Evolutionary conservation across 345 rosid species (phyloP).

Genomic region (Dipteronia sinensis): DNA sequence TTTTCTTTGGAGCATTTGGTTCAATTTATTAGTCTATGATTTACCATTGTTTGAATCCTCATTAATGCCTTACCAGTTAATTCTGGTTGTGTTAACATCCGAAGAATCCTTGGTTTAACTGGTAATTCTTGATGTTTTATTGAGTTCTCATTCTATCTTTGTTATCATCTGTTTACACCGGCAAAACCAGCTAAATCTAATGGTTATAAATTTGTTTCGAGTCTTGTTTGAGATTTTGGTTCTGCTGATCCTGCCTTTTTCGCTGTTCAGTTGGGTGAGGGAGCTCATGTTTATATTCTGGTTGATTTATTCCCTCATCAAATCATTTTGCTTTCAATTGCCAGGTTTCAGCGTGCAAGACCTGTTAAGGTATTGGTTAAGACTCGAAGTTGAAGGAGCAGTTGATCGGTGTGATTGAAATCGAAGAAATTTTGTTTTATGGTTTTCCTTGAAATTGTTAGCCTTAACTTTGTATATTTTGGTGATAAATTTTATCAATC

Average conservation of each 20-base stretch:
- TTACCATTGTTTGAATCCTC: not conserved
- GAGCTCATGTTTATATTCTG: not conserved
- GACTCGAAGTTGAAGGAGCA: not conserved
- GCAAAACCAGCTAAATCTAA: not conserved
- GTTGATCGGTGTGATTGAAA: not conserved
- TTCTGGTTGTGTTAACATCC: not conserved
- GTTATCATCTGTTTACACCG: not conserved
- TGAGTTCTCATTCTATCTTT: not conserved
- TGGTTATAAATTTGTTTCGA: not conserved
- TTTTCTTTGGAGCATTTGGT: not conserved
- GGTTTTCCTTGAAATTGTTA: too few species aligned
- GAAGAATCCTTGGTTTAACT: not conserved
- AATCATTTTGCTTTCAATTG: not conserved
- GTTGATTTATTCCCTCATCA: too few species aligned
- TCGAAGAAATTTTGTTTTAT: not conserved
- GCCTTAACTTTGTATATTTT: not conserved
- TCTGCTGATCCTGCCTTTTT: not conserved
- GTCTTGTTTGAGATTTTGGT: not conserved
- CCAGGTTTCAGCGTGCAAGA: slow-evolving; percentile 34
- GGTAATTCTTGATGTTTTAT: not conserved
- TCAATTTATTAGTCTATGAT: not conserved
- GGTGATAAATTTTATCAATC: not conserved
- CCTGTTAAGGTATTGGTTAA: slow-evolving; percentile 16
- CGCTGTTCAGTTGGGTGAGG: too few species aligned
- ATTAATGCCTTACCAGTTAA: not conserved